These are phyloP conservation scores for Trichoderma asperellum DNA, from an alignment of 2,329 filamentous ascomycete genomes.

Conservation along the genomic window DNA sequence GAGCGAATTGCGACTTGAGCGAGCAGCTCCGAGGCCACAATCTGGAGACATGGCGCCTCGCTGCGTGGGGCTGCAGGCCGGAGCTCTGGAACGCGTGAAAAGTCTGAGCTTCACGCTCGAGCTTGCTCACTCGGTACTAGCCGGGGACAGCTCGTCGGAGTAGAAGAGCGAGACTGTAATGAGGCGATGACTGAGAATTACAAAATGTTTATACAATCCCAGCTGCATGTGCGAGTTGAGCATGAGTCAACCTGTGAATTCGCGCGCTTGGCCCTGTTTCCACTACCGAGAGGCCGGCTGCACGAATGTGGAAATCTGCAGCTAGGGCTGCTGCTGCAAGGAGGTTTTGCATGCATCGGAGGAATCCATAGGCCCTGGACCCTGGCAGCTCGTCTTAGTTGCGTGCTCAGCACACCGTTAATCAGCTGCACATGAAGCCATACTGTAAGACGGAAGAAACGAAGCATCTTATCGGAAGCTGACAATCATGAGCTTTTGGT, in stretches of 20 bases:
- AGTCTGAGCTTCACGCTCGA: constrained; percentile 3
- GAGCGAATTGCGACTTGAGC: constrained; percentile 15
- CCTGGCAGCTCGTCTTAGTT: not conserved
- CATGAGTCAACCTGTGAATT: not conserved
- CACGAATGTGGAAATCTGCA: not conserved
- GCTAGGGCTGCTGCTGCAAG: constrained; percentile 19
- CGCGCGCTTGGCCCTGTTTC: not conserved
- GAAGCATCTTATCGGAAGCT: not conserved
- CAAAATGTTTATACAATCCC: not conserved
- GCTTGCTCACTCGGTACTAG: constrained; percentile 13
- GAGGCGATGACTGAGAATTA: constrained; percentile 14
- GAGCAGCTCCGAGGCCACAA: constrained; percentile 33
- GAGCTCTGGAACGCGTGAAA: constrained; percentile 23
- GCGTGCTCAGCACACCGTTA: not conserved
- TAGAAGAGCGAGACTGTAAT: not conserved
- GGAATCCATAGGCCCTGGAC: not conserved
- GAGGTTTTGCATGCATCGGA: constrained; percentile 21
- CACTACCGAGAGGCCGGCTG: not conserved
- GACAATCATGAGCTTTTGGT: not conserved
- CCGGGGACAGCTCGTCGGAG: not conserved
- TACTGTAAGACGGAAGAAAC: not conserved
- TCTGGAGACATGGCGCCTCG: not conserved
- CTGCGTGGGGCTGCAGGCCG: constrained; percentile 6
- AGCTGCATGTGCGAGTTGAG: not conserved
- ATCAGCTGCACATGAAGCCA: not conserved